A percentile compares a stretch with the other conserved stretches of the same genome.
Evolutionary conservation across 108 stramenopile genomes (phyloP).

Genomic region (Skeletonema tropicum): DNA sequence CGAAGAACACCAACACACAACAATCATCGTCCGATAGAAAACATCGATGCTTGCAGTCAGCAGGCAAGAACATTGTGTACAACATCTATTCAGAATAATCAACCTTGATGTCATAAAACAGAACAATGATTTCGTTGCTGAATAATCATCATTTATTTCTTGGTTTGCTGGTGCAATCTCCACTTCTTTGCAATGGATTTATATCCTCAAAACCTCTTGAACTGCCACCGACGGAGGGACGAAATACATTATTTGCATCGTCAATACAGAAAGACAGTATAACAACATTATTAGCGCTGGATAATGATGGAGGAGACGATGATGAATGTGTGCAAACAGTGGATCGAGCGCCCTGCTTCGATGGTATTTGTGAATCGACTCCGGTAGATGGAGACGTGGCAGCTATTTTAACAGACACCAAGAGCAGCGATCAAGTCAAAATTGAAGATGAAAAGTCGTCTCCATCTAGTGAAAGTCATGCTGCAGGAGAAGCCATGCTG

Average conservation of each 20-base stretch:
- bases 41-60: too few species aligned
- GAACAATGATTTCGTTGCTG: background rate
- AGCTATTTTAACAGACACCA: background rate
- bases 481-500: constrained; percentile 62
- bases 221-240: background rate
- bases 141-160: background rate
- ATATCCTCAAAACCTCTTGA: background rate
- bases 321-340: constrained; percentile 4
- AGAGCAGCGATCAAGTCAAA: background rate
- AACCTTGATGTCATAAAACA: background rate
- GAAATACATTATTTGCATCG: background rate
- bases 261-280: background rate
- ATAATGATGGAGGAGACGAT: background rate
- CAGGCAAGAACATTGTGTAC: too few species aligned
- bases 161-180: background rate
- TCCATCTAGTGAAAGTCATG: background rate
- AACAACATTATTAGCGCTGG: background rate
- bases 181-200: constrained; percentile 1
- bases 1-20: too few species aligned
- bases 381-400: constrained; percentile 14
- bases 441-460: background rate
- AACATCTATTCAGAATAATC: background rate
- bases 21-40: too few species aligned
- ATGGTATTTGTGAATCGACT: constrained; percentile 36
- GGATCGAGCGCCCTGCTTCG: constrained; percentile 50